Evolutionary conservation across 371 early-diverging fungal genomes (phyloP), one percentile per base, ranked within the genome.

Genomic region (Vairimorpha ceranae): DNA sequence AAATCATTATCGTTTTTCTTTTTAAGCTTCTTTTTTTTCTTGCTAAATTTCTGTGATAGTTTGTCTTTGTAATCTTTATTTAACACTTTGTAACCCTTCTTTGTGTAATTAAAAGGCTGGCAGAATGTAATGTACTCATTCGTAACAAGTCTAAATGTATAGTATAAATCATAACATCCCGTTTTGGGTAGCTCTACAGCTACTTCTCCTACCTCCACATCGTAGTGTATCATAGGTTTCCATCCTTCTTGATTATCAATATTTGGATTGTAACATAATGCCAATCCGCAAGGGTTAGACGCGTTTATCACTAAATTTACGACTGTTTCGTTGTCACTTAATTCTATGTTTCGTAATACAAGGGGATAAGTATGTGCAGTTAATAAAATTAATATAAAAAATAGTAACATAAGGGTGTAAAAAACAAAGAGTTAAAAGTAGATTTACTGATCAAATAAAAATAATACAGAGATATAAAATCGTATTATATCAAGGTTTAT

Each of bases 191-290:
- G 21, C 4, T 48, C 48, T 10, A 48, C 48, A n/a, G 4, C 14
- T 21, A 48, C 48, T n/a, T 14, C 48, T 12, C 19, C 14, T 21
- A 10, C 48, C 4, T 21, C n/a, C 3, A 12, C 4, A n/a, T 48
- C 48, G 21, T 48, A 48, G 19, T n/a, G 21, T 14, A n/a, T n/a
- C 48, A 48, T 48, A 21, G 14, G 19, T 48, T 21, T 48, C 48
- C 48, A 48, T 48, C 48, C 48, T 48, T 48, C 48, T 48, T 48
- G 10, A 48, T 48, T n/a, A 4, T 48, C 48, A n/a, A 48, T n/a
- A 48, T 48, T n/a, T 48, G 6, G 6, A n/a, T 48, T 48, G n/a
- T 48, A 48, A 48, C 48, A 48, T n/a, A 48, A 10, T 4, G 48
- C n/a, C 4, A 48, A n/a, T 10, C 4, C 4, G n/a, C n/a, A 48